These are phyloP conservation scores for Fonsecaea multimorphosa DNA, from an alignment of 2,329 filamentous ascomycete species.

Conservation along the genomic window DNA sequence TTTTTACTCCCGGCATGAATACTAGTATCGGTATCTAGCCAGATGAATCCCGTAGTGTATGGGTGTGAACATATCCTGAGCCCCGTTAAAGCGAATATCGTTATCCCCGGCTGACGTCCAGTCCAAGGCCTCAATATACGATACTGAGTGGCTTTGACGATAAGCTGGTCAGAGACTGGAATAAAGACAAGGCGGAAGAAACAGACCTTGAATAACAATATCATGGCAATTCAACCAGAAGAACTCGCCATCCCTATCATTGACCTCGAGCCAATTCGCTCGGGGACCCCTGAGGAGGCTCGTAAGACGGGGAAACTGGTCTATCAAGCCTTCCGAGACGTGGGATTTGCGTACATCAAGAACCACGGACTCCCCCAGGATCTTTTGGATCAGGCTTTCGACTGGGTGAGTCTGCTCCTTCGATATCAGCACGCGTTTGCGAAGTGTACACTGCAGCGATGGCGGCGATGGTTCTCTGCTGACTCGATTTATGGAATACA, in stretches of 20 bases:
- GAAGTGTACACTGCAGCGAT: too few species aligned
- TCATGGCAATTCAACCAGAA: slow-evolving; percentile 28
- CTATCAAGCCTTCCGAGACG: slow-evolving; percentile 46
- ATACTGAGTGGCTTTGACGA: neutral
- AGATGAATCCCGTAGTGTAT: neutral
- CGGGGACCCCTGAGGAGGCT: slow-evolving; percentile 41
- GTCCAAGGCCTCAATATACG: neutral
- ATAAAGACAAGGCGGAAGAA: neutral
- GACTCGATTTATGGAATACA: neutral
- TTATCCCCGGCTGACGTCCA: neutral
- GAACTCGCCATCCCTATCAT: slow-evolving; percentile 46
- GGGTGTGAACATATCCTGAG: neutral
- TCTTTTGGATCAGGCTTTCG: slow-evolving; percentile 33
- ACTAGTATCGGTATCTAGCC: neutral
- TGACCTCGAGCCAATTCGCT: slow-evolving; percentile 48
- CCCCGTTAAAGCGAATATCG: neutral
- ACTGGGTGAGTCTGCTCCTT: slow-evolving; percentile 28
- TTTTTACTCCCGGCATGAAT: neutral
- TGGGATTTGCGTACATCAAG: slow-evolving; percentile 52
- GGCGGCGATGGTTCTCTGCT: neutral
- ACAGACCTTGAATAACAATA: neutral
- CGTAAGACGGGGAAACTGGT: slow-evolving; percentile 41
- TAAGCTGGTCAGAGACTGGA: neutral
- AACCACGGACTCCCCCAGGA: slow-evolving; percentile 47
- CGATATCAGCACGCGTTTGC: neutral